These are phyloP conservation scores for Saksenaea oblongispora DNA, from an alignment of 371 early-diverging fungal species.

Conservation along the genomic window DNA sequence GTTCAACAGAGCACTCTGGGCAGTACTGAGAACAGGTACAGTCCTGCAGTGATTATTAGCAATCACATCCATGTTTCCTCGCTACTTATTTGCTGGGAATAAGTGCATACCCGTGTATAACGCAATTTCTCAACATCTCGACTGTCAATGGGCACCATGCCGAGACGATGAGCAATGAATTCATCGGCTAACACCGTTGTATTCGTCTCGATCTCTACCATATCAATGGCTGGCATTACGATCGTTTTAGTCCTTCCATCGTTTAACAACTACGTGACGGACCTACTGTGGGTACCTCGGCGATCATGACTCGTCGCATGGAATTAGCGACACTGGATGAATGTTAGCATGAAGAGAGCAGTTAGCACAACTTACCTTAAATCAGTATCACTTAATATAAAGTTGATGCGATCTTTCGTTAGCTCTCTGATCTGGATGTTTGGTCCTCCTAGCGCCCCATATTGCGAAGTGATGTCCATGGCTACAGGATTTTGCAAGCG, in stretches of 20 bases:
- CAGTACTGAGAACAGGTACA: conserved; percentile 93
- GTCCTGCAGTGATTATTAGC: conserved; percentile 53
- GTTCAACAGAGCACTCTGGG: conserved; percentile 87
- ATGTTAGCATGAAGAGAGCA: neutral
- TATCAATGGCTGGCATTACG: conserved; percentile 87
- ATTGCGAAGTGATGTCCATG: conserved; percentile 20
- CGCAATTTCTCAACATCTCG: conserved; percentile 76
- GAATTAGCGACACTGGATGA: conserved; percentile 89
- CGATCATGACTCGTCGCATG: conserved; percentile 93
- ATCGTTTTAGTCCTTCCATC: neutral
- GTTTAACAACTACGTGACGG: conserved; percentile 9
- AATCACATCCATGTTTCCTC: neutral
- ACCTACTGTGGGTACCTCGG: conserved; percentile 98
- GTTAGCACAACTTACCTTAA: conserved; percentile 60
- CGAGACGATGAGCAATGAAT: conserved; percentile 97
- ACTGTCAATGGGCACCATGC: conserved; percentile 94
- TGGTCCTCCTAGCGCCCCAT: conserved; percentile 58
- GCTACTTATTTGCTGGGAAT: neutral
- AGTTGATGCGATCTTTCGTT: conserved; percentile 68
- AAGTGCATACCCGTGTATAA: conserved; percentile 72
- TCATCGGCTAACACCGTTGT: conserved; percentile 98
- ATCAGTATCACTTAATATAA: conserved; percentile 78
- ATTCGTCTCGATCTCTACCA: conserved; percentile 96
- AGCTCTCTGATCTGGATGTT: conserved; percentile 74
- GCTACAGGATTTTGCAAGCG: no score